phyloP scores from a whole-genome alignment of 805 yeast species.

The Suhomyces vadensis region DNA sequence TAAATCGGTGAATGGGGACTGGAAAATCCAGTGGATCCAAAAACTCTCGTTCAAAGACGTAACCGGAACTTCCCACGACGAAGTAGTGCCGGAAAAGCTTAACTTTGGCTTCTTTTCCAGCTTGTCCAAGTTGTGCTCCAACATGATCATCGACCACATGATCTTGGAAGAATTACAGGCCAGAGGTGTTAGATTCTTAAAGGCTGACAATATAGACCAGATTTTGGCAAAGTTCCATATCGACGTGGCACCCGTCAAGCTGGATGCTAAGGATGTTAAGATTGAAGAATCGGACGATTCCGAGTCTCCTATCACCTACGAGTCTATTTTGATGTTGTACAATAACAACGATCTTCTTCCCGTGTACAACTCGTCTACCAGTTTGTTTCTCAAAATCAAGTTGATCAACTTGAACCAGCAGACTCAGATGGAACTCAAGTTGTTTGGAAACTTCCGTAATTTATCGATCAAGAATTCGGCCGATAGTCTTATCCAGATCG shows the following conservation, averaged over 20 bases:
- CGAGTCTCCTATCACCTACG: slow-evolving; percentile 18
- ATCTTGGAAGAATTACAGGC: slow-evolving; percentile 50
- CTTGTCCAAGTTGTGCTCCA: slow-evolving; percentile 46
- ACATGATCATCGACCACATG: slow-evolving; percentile 51
- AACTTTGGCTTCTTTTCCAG: slow-evolving; percentile 38
- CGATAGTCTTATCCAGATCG: slow-evolving; percentile 23
- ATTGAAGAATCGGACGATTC: not conserved
- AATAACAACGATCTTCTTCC: slow-evolving; percentile 34
- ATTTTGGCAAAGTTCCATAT: slow-evolving; percentile 9
- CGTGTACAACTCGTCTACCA: slow-evolving; percentile 32
- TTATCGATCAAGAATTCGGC: slow-evolving; percentile 21
- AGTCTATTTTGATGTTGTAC: slow-evolving; percentile 23
- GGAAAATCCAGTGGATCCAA: slow-evolving; percentile 56
- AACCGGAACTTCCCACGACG: slow-evolving; percentile 3
- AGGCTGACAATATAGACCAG: slow-evolving; percentile 12
- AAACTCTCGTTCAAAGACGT: slow-evolving; percentile 19
- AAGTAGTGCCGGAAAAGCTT: slow-evolving; percentile 9
- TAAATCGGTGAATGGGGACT: slow-evolving; percentile 50
- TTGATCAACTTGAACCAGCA: slow-evolving; percentile 18
- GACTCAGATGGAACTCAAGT: slow-evolving; percentile 25
- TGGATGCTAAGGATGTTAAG: slow-evolving; percentile 25
- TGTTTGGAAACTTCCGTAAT: slow-evolving; percentile 29
- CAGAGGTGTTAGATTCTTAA: slow-evolving; percentile 37
- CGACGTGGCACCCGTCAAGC: slow-evolving; percentile 5
- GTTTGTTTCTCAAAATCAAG: slow-evolving; percentile 33